Evolutionary conservation across 2,329 filamentous ascomycete species (phyloP), one percentile per base, ranked within the genome.

Genomic region (Alternaria triticina): DNA sequence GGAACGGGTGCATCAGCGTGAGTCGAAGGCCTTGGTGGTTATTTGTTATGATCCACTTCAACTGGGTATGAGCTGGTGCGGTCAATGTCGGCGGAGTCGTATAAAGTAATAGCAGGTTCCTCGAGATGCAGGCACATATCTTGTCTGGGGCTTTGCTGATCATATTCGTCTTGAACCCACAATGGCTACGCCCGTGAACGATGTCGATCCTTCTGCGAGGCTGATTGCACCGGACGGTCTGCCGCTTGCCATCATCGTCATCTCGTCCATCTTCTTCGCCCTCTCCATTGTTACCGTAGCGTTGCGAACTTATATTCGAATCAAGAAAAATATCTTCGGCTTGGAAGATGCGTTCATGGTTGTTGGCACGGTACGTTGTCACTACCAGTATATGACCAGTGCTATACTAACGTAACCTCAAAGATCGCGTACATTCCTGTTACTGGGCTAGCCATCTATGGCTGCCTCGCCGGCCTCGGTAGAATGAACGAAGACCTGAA

Each of bases 341-440:
- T 27, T 62, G 2, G 70, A 72, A 22, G 69, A 72, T 64, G 59
- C 49, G 5, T 70, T 72, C 54, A 66, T 72, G 22, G 61, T 62
- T 8, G 50, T 25, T 27, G 69, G 67, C 40, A 61, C 58, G 23
- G 70, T 72, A 33, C 5, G 27, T 51, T 22, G 15, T 22, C 8
- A 13, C n/a, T 9, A 10, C 5, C 4, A 1, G 12, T 15, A 2
- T 15, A 1, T 22, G n/a, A 13, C 27, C 9, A 30, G 17, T 3
- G 27, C 17, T 33, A 11, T 22, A 9, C 27, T 51, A 22, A 51
- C 27, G 5, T 33, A 6, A 33, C 2, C 7, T 33, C 47, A 11
- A 15, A 51, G 47, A 51, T 51, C 7, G 47, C 47, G 4, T 51
- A 51, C 27, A 33, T 33, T 6, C 47, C 47, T 1, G 17, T 22